These are phyloP conservation scores for Cyclostephanos invisitatus DNA, from an alignment of 108 stramenopile genomes.

Conservation along the genomic window DNA sequence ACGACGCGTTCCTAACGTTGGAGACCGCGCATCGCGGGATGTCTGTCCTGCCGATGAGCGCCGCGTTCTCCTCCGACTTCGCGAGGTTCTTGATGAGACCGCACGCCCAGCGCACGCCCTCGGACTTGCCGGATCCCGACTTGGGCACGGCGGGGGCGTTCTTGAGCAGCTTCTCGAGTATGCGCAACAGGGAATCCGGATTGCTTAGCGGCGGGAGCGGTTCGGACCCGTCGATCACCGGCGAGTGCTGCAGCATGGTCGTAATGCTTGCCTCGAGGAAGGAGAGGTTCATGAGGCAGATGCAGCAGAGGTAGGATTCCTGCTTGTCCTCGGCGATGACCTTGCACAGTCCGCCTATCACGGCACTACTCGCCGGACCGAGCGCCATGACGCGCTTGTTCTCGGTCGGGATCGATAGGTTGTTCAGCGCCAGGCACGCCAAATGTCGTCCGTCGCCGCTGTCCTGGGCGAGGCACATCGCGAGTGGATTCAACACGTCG, in stretches of 20 bases:
- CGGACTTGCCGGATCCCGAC: slow-evolving; percentile 88
- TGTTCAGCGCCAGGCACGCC: slow-evolving; percentile 89
- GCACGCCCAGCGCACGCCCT: slow-evolving; percentile 92
- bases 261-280: slow-evolving; percentile 91
- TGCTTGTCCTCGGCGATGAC: slow-evolving; percentile 91
- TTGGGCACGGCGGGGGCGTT: slow-evolving; percentile 90
- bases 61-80: slow-evolving; percentile 86
- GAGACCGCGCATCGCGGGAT: slow-evolving; percentile 88
- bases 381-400: slow-evolving; percentile 93
- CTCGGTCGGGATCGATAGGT: slow-evolving; percentile 91
- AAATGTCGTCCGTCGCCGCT: slow-evolving; percentile 89
- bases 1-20: slow-evolving; percentile 78
- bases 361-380: slow-evolving; percentile 79
- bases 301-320: slow-evolving; percentile 93
- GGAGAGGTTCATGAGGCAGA: slow-evolving; percentile 92
- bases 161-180: slow-evolving; percentile 80
- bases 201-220: slow-evolving; percentile 73
- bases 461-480: slow-evolving; percentile 87
- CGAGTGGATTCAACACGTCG: slow-evolving; percentile 86
- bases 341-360: slow-evolving; percentile 89
- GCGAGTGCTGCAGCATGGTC: slow-evolving; percentile 84
- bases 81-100: slow-evolving; percentile 93
- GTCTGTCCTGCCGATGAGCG: slow-evolving; percentile 85
- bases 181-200: slow-evolving; percentile 80
- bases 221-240: slow-evolving; percentile 64